These are phyloP conservation scores for Camellia lanceoleosa DNA, from an alignment of 148 eudicot genomes.

Conservation along the genomic window DNA sequence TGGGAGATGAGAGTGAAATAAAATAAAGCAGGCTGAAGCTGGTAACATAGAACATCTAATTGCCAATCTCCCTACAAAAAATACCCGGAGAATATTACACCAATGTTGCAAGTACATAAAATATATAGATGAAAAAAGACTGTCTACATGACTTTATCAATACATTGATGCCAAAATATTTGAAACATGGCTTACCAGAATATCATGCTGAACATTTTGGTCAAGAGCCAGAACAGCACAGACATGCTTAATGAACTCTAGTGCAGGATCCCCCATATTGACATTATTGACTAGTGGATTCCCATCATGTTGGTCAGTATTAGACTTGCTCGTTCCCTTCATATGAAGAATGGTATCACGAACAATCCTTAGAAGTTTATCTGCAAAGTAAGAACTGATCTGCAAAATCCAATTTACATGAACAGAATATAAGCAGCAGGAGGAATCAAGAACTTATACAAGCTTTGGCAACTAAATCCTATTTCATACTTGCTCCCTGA, in stretches of 20 bases:
- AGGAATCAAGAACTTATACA: constrained; percentile 6
- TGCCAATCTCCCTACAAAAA: not conserved
- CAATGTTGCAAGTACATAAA: not conserved
- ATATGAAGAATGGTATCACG: constrained; percentile 57
- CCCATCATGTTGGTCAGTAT: constrained; percentile 32
- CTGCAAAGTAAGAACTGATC: constrained; percentile 73
- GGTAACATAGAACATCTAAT: not conserved
- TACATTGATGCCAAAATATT: not conserved
- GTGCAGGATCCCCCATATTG: constrained; percentile 54
- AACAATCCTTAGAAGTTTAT: constrained; percentile 67
- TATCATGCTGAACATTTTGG: constrained; percentile 86
- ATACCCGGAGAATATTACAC: not conserved
- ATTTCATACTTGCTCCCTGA: constrained; percentile 65
- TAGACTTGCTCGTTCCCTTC: constrained; percentile 47
- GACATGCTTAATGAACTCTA: constrained; percentile 83
- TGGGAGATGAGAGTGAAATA: not conserved
- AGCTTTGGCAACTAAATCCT: constrained; percentile 1
- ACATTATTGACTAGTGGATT: constrained; percentile 26
- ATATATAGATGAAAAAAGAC: not conserved
- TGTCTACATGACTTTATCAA: not conserved
- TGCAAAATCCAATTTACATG: constrained; percentile 33
- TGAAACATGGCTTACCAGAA: constrained; percentile 52
- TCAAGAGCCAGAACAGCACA: constrained; percentile 94
- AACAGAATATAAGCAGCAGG: not conserved
- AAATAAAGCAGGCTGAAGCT: not conserved